phyloP scores from a whole-genome alignment of 192 early-diverging fungal genomes.

The Coemansia sp. region DNA sequence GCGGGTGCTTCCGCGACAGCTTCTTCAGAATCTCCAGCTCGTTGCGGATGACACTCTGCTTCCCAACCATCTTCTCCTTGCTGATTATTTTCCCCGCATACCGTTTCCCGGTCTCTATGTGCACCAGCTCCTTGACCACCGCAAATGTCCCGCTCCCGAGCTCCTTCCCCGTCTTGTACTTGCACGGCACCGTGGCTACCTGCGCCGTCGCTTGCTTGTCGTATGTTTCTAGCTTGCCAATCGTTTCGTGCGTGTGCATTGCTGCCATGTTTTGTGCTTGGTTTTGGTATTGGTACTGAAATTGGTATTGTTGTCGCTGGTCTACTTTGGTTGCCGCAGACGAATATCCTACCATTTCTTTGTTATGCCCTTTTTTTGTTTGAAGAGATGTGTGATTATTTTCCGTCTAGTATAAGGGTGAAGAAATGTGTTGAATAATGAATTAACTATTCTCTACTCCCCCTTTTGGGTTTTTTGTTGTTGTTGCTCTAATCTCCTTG shows the following conservation, averaged over 20 bases:
- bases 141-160: slow-evolving; percentile 51
- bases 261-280: not conserved
- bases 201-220: not conserved
- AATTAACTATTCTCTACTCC: too few relatives aligned
- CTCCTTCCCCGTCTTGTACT: slow-evolving; percentile 37
- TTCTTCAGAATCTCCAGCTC: slow-evolving; percentile 71
- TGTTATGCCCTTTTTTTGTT: too few relatives aligned
- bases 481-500: too few relatives aligned
- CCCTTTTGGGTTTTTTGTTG: too few relatives aligned
- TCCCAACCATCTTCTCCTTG: slow-evolving; percentile 70
- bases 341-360: too few relatives aligned
- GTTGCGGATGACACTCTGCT: slow-evolving; percentile 67
- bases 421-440: too few relatives aligned
- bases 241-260: not conserved
- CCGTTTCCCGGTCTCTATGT: slow-evolving; percentile 64
- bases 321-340: too few relatives aligned
- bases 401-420: too few relatives aligned
- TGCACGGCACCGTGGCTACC: slow-evolving; percentile 30
- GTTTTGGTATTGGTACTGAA: not conserved
- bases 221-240: not conserved
- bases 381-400: too few relatives aligned
- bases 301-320: too few relatives aligned
- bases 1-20: slow-evolving; percentile 70
- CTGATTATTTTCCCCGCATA: slow-evolving; percentile 84
- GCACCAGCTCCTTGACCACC: slow-evolving; percentile 52